Base-by-base conservation (phyloP, 177 flowering plant species). In the Vitis hybrid region DNA sequence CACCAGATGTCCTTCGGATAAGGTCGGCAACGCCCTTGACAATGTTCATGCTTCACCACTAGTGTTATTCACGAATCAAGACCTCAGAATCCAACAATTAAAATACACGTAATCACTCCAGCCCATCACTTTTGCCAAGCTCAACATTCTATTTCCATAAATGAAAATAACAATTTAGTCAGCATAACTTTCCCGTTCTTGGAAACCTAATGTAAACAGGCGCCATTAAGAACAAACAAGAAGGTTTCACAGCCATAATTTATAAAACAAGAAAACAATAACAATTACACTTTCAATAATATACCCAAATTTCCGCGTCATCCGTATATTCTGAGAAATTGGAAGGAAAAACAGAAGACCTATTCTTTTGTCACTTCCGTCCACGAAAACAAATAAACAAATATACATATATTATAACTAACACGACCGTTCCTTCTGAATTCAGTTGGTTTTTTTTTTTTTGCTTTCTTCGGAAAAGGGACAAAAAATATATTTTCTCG, bases 1-100 rank as follows among this genome's bases (percentile, higher is more conserved):
- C 87, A 73, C 85, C 51, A 50, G 98, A 88, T 18, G 93, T 75
- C 80, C 94, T 87, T 70, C 97, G 85, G 16, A 94, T 81, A 56
- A 94, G 94, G 80, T 89, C 97, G 12, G 98, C 97, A 58, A 94
- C 97, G 31, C 98, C 98, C 78, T 90, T 94, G 10, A 92, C 97
- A 20, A 92, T 92, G 78, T 94, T 91, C 98, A 94, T 94, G 71
- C 81, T 83, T 78, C 75, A 72, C 67, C 48, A 50, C 70, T 71
- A 71, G 69, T 64, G 66, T 62, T 60, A 51, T 71, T 39, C 10
- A 26, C n/a, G 51, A 62, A 77, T 77, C 75, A 70, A n/a, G 49
- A 63, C 65, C 33, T 60, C 68, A 60, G 20, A 22, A 69, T 48
- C 33, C 26, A 58, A 60, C 33, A 5, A 61, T 55, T 26, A 60